Conservation (phyloP, 441 rosid genomes). For the Geranium incanum region DNA sequence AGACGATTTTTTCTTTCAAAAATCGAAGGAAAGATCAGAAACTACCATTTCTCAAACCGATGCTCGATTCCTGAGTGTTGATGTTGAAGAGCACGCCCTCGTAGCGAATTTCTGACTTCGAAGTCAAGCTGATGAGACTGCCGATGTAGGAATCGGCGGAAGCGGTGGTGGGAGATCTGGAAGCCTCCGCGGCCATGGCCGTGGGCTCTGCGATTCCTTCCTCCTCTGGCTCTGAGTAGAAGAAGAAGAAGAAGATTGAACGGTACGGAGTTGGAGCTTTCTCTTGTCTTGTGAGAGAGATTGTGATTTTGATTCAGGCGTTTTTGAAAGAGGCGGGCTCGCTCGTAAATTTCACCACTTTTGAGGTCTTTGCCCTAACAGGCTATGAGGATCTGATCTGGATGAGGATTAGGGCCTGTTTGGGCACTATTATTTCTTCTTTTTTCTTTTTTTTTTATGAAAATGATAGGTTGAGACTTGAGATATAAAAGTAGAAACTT, state of each 20-base stretch:
- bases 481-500: too few species aligned
- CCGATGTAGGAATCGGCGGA: conserved; percentile 36
- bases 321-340: not conserved
- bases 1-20: not conserved
- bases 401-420: not conserved
- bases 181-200: conserved; percentile 7
- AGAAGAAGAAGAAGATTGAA: not conserved
- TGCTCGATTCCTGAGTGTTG: conserved; percentile 33
- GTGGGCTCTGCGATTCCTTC: not conserved
- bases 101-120: conserved; percentile 40
- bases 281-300: too few species aligned
- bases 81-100: conserved; percentile 35
- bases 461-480: too few species aligned
- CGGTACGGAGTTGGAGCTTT: not conserved
- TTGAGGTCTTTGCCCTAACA: not conserved
- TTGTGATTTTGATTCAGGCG: conserved; percentile 2
- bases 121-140: conserved; percentile 34
- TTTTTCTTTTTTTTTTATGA: too few species aligned
- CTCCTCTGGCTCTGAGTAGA: not conserved
- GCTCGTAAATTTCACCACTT: not conserved
- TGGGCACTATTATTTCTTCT: not conserved
- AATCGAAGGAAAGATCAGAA: not conserved
- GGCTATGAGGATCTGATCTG: not conserved
- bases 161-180: conserved; percentile 1
- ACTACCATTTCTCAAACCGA: conserved; percentile 33